Evolutionary conservation across 768 basidiomycete genomes (phyloP).

Genomic region (Agaricus blazei): DNA sequence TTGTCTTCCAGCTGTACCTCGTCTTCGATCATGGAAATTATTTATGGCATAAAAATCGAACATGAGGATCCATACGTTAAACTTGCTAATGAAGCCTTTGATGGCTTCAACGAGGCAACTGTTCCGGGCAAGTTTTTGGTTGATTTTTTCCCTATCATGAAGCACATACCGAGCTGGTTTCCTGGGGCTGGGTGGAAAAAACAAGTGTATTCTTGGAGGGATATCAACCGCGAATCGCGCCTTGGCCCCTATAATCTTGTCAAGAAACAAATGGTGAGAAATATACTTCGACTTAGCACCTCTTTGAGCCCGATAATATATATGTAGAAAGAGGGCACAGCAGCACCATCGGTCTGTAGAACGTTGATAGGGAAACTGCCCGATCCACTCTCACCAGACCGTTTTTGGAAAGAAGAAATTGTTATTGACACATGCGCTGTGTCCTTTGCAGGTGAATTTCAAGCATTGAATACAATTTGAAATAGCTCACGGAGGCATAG

Average conservation of each 20-base stretch:
- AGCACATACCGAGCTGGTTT: conserved; percentile 32
- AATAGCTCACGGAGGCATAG: neutral
- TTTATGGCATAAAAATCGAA: conserved; percentile 28
- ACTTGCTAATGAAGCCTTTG: conserved; percentile 23
- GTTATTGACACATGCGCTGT: conserved; percentile 5
- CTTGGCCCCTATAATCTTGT: conserved; percentile 28
- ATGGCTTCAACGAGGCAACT: conserved; percentile 20
- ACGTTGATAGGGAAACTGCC: conserved; percentile 5
- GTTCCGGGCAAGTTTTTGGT: conserved; percentile 29
- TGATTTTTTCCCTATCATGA: conserved; percentile 27
- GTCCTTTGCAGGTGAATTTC: conserved; percentile 3
- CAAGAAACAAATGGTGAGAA: conserved; percentile 22
- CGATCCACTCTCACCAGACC: neutral
- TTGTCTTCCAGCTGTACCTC: neutral
- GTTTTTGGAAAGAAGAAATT: neutral
- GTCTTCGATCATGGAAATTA: conserved; percentile 21
- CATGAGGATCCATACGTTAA: conserved; percentile 29
- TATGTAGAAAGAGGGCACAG: neutral
- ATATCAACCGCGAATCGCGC: conserved; percentile 21
- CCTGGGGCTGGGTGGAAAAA: conserved; percentile 33
- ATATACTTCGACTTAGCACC: neutral
- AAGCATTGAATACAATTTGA: conserved; percentile 3
- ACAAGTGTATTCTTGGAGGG: conserved; percentile 25
- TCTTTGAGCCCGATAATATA: neutral
- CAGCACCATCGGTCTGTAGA: neutral